Conservation (phyloP, 2,329 filamentous ascomycete species). For the Arthrobotrys iridis region DNA sequence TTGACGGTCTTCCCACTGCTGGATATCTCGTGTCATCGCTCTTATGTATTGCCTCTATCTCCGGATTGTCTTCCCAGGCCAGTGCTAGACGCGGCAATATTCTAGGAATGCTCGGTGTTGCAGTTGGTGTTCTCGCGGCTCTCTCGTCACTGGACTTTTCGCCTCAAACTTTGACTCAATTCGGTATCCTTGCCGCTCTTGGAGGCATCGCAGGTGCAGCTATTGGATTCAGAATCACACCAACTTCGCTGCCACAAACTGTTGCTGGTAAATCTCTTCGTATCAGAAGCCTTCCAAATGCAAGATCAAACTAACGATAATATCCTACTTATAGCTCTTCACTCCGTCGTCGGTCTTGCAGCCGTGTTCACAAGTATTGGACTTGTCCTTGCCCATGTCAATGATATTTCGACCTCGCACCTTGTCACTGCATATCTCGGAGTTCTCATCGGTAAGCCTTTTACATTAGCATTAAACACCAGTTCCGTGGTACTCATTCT, state of each 20-base stretch:
- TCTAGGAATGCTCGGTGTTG: conserved; percentile 85
- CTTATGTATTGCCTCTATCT: conserved; percentile 83
- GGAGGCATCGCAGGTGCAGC: conserved; percentile 71
- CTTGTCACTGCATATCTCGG: conserved; percentile 87
- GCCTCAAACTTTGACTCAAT: conserved; percentile 80
- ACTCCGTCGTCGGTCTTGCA: conserved; percentile 88
- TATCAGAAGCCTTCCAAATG: not conserved
- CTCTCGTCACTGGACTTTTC: conserved; percentile 82
- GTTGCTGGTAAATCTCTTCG: conserved; percentile 66
- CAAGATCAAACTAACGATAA: not conserved
- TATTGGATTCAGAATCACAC: conserved; percentile 86
- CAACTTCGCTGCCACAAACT: conserved; percentile 87
- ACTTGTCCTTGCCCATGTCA: conserved; percentile 79
- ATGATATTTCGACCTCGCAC: conserved; percentile 78
- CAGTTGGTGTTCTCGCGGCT: conserved; percentile 83
- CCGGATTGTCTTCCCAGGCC: conserved; percentile 80
- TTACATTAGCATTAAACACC: not conserved
- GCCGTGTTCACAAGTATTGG: conserved; percentile 89
- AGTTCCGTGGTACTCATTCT: not conserved
- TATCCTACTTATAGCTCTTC: conserved; percentile 68
- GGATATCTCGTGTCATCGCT: conserved; percentile 87
- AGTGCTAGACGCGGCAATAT: conserved; percentile 87
- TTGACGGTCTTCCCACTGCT: conserved; percentile 84
- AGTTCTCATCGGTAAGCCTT: conserved; percentile 74
- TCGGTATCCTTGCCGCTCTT: conserved; percentile 76